Evolutionary conservation across 352 stramenopile genomes (phyloP).

Genomic region (Pythium aristosporum): DNA sequence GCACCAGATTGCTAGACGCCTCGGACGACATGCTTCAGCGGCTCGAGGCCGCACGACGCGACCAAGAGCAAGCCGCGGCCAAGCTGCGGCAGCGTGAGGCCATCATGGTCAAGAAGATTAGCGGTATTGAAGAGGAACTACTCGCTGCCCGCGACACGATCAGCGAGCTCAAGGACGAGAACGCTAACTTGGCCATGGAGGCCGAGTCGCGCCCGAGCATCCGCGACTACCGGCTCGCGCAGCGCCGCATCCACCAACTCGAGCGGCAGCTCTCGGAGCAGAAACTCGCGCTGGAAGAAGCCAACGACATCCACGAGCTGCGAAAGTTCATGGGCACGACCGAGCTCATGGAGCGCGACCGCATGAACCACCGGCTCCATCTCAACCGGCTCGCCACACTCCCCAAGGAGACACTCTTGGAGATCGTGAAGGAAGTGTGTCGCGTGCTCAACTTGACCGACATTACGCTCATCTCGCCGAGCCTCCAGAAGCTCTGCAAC

Average conservation of each 20-base stretch:
- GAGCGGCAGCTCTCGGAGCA: constrained; percentile 73
- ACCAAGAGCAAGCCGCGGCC: constrained; percentile 66
- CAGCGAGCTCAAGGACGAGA: constrained; percentile 75
- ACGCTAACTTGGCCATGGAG: constrained; percentile 73
- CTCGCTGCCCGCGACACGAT: constrained; percentile 58
- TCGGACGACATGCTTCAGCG: constrained; percentile 74
- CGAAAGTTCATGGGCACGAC: constrained; percentile 83
- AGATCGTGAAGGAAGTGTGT: constrained; percentile 86
- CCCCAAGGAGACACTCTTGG: constrained; percentile 71
- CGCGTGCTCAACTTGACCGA: constrained; percentile 78
- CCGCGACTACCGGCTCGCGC: constrained; percentile 68
- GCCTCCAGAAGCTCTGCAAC: constrained; percentile 76
- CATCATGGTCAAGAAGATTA: constrained; percentile 79
- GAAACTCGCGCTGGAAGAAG: constrained; percentile 73
- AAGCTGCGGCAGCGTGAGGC: constrained; percentile 65
- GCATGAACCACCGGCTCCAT: constrained; percentile 73
- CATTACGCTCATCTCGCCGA: constrained; percentile 78
- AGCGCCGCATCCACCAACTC: constrained; percentile 74
- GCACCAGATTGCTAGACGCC: constrained; percentile 24
- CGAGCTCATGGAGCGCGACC: constrained; percentile 75
- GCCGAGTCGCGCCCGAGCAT: constrained; percentile 80
- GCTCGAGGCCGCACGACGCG: constrained; percentile 65
- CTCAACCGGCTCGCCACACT: constrained; percentile 76
- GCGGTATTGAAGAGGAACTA: constrained; percentile 72
- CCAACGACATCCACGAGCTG: constrained; percentile 73